phyloP scores from a whole-genome alignment of 2,329 filamentous ascomycete species.

The Colletotrichum spaethianum region DNA sequence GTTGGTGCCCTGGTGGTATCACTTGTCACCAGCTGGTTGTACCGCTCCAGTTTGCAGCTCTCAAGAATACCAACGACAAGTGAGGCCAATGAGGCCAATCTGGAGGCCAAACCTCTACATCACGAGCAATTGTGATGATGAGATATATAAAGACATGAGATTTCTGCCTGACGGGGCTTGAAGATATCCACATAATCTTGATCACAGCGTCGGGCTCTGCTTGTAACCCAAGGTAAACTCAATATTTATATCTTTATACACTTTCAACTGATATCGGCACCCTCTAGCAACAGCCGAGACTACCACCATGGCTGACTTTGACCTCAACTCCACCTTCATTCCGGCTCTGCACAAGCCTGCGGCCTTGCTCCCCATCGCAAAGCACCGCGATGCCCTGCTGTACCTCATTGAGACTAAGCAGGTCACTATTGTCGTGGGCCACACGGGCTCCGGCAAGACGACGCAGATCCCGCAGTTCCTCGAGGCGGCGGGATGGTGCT shows the following conservation, averaged over 20 bases:
- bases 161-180: neutral
- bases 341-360: slow-evolving; percentile 89
- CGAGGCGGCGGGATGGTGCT: slow-evolving; percentile 90
- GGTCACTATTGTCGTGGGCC: slow-evolving; percentile 90
- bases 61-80: neutral
- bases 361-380: slow-evolving; percentile 87
- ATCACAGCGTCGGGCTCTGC: neutral
- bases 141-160: neutral
- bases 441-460: slow-evolving; percentile 95
- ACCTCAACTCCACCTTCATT: slow-evolving; percentile 75
- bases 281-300: neutral
- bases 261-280: neutral
- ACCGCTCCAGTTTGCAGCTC: neutral
- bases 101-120: slow-evolving; percentile 17
- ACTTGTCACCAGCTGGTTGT: neutral
- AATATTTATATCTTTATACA: neutral
- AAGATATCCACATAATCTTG: neutral
- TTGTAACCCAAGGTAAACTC: neutral
- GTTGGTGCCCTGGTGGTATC: neutral
- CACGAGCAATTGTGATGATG: neutral
- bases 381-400: slow-evolving; percentile 82
- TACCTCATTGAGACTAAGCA: slow-evolving; percentile 89
- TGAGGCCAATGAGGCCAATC: slow-evolving; percentile 21
- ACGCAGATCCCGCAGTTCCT: slow-evolving; percentile 96
- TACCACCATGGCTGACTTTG: slow-evolving; percentile 67